These are phyloP conservation scores for Sclerotinia subarctica DNA, from an alignment of 2,329 filamentous ascomycete genomes.

Conservation along the genomic window DNA sequence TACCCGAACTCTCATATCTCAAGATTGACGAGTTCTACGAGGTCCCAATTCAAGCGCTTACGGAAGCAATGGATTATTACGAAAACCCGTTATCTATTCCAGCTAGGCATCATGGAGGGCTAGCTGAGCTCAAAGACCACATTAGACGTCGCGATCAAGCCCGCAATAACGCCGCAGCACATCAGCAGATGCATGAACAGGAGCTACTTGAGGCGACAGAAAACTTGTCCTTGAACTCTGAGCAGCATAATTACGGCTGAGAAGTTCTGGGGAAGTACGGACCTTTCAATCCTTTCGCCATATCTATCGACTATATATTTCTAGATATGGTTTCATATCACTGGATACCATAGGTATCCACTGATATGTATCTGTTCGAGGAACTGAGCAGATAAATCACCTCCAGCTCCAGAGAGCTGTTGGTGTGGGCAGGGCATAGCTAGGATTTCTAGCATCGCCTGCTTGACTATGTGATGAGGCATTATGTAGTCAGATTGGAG, in stretches of 20 bases:
- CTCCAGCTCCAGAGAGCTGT: not conserved
- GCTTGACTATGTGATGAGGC: not conserved
- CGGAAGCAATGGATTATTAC: constrained; percentile 16
- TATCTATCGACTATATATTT: not conserved
- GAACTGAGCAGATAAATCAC: not conserved
- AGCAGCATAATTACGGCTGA: not conserved
- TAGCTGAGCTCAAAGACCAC: constrained; percentile 23
- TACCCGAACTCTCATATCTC: constrained; percentile 21
- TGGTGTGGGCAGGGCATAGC: not conserved
- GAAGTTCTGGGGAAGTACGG: not conserved
- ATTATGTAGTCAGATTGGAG: not conserved
- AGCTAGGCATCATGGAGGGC: constrained; percentile 22
- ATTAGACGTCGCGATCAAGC: constrained; percentile 23
- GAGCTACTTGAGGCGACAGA: not conserved
- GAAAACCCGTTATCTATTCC: constrained; percentile 21
- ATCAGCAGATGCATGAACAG: not conserved
- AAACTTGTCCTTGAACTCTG: not conserved
- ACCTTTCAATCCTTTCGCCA: not conserved
- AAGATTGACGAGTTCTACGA: constrained; percentile 25
- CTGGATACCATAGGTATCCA: not conserved
- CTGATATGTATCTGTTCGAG: not conserved
- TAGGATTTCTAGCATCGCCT: not conserved
- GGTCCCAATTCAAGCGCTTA: constrained; percentile 24
- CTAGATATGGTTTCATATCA: not conserved
- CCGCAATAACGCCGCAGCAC: not conserved